These are phyloP conservation scores for Ogataea pilisensis DNA, from an alignment of 805 yeast genomes.

Conservation along the genomic window DNA sequence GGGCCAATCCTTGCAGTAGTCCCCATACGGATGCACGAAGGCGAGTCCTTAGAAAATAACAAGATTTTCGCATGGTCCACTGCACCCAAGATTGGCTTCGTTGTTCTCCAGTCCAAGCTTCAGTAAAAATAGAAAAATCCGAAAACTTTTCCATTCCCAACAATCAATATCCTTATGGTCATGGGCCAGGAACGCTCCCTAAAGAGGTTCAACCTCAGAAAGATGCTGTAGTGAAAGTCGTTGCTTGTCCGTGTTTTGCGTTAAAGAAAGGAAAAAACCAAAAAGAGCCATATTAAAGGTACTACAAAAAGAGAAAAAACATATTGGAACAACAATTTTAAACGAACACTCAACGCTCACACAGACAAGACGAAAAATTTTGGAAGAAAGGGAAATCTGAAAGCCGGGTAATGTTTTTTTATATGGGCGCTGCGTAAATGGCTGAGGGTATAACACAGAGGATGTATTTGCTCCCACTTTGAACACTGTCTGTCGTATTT, in stretches of 20 bases:
- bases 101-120: slow-evolving; percentile 50
- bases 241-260: slow-evolving; percentile 53
- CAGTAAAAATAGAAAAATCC: slow-evolving; percentile 6
- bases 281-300: neutral
- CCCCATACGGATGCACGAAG: slow-evolving; percentile 67
- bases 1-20: slow-evolving; percentile 56
- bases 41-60: slow-evolving; percentile 47
- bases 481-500: too few species aligned
- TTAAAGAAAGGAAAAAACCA: slow-evolving; percentile 25
- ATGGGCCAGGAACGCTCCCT: slow-evolving; percentile 52
- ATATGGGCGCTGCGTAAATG: too few species aligned
- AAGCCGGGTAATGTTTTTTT: neutral
- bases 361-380: neutral
- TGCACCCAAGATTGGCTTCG: slow-evolving; percentile 61
- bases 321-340: neutral
- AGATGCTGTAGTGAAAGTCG: slow-evolving; percentile 45
- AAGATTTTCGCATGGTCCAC: slow-evolving; percentile 45
- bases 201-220: slow-evolving; percentile 55
- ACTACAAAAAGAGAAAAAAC: slow-evolving; percentile 1
- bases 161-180: slow-evolving; percentile 48
- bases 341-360: too few species aligned
- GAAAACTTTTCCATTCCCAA: slow-evolving; percentile 28
- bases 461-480: too few species aligned
- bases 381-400: neutral
- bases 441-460: too few species aligned